Evolutionary conservation across 2,329 filamentous ascomycete genomes (phyloP).

Genomic region (Clarireedia homoeocarpa): DNA sequence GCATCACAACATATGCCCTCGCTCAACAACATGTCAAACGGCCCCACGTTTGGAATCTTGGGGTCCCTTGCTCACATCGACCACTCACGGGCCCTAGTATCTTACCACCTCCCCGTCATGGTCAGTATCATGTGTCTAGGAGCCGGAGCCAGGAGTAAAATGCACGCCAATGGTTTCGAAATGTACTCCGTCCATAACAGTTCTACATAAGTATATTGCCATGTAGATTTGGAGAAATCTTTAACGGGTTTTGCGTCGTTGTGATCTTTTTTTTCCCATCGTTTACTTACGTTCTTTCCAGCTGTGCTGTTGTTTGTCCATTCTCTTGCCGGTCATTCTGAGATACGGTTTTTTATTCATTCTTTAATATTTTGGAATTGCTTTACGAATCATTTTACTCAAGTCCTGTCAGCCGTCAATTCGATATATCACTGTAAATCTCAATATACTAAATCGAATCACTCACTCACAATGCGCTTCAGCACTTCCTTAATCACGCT

Average conservation of each 20-base stretch:
- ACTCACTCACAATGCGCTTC: background rate
- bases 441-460: background rate
- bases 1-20: background rate
- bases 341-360: background rate
- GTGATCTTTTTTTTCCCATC: background rate
- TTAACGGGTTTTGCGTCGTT: background rate
- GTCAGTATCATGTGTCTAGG: background rate
- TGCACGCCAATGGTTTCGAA: background rate
- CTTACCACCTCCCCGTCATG: background rate
- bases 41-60: background rate
- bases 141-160: background rate
- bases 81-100: background rate
- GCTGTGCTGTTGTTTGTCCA: background rate
- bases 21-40: background rate
- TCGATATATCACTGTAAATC: background rate
- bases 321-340: background rate
- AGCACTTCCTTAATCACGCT: background rate
- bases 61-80: background rate
- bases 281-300: background rate
- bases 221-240: background rate
- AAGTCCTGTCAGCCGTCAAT: background rate
- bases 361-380: background rate
- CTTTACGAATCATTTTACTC: no score
- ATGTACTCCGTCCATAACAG: background rate
- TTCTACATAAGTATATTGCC: background rate